Base-by-base conservation (phyloP, 805 yeast genomes). In the Metschnikowia cubensis region DNA sequence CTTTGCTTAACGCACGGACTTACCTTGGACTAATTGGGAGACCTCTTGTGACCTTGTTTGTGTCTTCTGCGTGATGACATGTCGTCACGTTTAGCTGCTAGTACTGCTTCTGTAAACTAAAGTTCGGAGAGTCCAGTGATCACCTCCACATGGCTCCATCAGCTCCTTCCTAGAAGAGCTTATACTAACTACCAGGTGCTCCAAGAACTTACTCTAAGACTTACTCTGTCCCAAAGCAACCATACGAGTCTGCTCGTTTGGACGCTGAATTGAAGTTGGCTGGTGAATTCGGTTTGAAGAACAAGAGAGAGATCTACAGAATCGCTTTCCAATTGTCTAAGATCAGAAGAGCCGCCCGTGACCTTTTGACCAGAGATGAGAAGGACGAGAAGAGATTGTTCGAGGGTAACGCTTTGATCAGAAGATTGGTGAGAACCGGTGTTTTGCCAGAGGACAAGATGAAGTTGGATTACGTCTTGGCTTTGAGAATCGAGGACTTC, bases 291-390 rank as follows among this genome's bases (percentile, higher is more conserved):
- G 99, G 99, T 85, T 87, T 94, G 76, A 92, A 90, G 84, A 94
- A 94, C 97, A 94, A 94, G 92, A 89, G 95, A 77, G 99, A 94
- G 82, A 89, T 94, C 78, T 94, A 94, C 96, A 90, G 99, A 87
- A 91, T 94, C 76, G 95, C 95, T 77, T 89, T 87, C 85, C 98
- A 94, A 83, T 88, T 94, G 73, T 94, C 99, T 61, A 94, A 94
- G 86, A 92, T 94, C 76, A 91, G 99, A 84, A 90, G 99, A 84
- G 99, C 99, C 77, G 99, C 99, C 74, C 96, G 99, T 87, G 98
- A 94, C 74, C 83, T 94, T 71, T 86, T 94, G 80, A 94, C 99
- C 84, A 90, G 97, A 84, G 99, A 94, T 73, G 99, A 94, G 84
- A 94, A 94, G 86, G 99, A 94, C 81, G 97, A 96, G 86, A 94